phyloP scores from a whole-genome alignment of 768 basidiomycete genomes.

The Tulasnella sp. region DNA sequence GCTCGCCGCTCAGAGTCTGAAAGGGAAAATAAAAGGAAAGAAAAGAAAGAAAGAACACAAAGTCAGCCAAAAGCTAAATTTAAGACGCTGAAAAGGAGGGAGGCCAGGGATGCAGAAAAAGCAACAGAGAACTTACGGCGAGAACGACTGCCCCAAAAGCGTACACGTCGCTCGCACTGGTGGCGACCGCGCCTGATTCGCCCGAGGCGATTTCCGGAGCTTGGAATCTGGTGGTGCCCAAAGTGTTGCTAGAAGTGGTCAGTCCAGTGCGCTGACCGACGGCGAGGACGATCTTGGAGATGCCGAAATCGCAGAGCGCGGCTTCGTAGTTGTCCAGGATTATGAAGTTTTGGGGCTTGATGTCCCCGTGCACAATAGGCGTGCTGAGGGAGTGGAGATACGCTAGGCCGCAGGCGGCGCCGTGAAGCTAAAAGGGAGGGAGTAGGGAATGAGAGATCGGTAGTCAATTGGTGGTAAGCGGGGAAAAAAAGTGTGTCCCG shows the following conservation, averaged over 20 bases:
- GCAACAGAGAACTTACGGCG: background rate
- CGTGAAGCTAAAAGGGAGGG: background rate
- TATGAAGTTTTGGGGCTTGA: background rate
- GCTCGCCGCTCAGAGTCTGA: too few relatives aligned
- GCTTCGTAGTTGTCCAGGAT: background rate
- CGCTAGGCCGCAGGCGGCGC: background rate
- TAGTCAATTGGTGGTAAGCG: too few relatives aligned
- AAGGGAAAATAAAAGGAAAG: too few relatives aligned
- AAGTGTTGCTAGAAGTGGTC: background rate
- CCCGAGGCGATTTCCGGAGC: background rate
- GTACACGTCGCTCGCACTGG: background rate
- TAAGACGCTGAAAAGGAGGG: too few relatives aligned
- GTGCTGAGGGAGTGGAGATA: background rate
- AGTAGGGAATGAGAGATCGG: too few relatives aligned
- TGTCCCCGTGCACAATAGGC: background rate
- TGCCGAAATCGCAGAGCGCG: background rate
- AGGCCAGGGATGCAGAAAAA: too few relatives aligned
- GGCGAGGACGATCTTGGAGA: background rate
- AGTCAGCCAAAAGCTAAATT: too few relatives aligned
- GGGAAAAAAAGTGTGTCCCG: too few relatives aligned
- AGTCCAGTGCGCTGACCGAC: background rate
- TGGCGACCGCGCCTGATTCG: background rate
- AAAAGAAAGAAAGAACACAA: too few relatives aligned
- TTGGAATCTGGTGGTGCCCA: background rate
- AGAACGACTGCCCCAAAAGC: slow-evolving; percentile 2